Base-by-base conservation (phyloP, 139 green algal genomes). In the Desmodesmus armatus region DNA sequence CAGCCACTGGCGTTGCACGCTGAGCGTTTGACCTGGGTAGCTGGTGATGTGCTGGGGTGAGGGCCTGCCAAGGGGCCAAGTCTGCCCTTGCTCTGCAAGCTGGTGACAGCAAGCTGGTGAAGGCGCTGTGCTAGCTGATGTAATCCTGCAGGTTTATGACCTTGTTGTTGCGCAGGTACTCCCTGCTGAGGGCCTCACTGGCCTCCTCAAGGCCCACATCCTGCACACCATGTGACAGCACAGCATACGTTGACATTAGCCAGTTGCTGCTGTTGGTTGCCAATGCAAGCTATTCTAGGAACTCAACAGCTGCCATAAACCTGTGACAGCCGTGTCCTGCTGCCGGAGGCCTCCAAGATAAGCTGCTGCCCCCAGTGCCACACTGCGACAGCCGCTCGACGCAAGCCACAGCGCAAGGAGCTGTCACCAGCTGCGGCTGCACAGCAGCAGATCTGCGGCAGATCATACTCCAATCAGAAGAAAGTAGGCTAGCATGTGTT, bases 121-220 rank as follows among this genome's bases (percentile, higher is more conserved):
- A 84, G 60, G 25, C 25, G 33, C 33, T 84, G 7, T 35, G 83
- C 2, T 44, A 88, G 47, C 27, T 41, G 58, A 25, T 44, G 9
- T 47, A 49, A 5, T 29, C 77, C 51, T 80, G 80, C 39, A 87
- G 53, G 58, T 87, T 58, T 13, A 87, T 71, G 27, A 82, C 29
- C 43, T 60, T 82, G 72, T 87, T 87, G 1, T 41, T 33, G 5
- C 43, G 55, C 27, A 87, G 60, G 82, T 87, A 76, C 0, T 75
- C 21, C 9, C 41, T 37, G 41, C 13, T 23, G 40, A 87, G 53
- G 6, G 82, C 82, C 43, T 80, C 63, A 31, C 17, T 31, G 19
- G 69, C 69, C 39, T 80, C 80, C 51, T 86, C 41, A 41, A 63
- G 66, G 41, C 60, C 35, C 9, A 63, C 43, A 9, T 84, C 60